Evolutionary conservation across 768 basidiomycete genomes (phyloP), one percentile per base, ranked within the genome.

Genomic region (Pleurotus salmoneostramineus): DNA sequence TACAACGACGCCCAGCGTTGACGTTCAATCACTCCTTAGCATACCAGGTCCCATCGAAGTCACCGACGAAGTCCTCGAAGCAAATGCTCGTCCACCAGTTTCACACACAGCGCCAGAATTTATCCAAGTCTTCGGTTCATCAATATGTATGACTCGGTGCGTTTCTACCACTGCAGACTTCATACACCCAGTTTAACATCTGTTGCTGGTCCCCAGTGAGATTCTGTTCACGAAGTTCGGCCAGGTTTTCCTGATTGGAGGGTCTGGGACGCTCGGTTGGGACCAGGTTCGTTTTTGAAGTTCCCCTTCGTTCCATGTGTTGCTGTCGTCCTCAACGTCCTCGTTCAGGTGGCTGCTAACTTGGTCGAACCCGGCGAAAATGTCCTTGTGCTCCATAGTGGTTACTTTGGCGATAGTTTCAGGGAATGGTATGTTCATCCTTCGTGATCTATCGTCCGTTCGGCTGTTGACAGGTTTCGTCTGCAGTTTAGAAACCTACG

Each of bases 181-280:
- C 37, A 54, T n/a, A 14, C 32, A 37, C 6, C 6, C 36, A n/a
- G 33, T n/a, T 12, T 17, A 37, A 10, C 36, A 21, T 43, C 27
- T 46, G 42, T 14, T 37, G 21, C 21, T 27, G 21, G 21, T 33
- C 40, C 50, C 42, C 60, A 86, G 88, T 59, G 72, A 87, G 54
- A 83, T 95, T 15, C 74, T 95, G 21, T 83, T 81, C 66, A 84
- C 93, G 33, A 76, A 77, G 46, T 72, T 74, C 32, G 86, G 79
- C 5, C 93, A 91, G 67, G 88, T 87, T 0, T 91, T 97, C 77
- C 73, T 97, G 65, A 84, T 96, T 55, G 84, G 90, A 3, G 94
- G 94, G 1, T 88, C 85, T 57, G 94, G 94, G 27, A 96, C 94
- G 2, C 75, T 96, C 33, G 94, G 94, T 12, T 96, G 93, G 92